phyloP scores from a whole-genome alignment of 495 filamentous ascomycete species.

The Aspergillus carlsbadensis region DNA sequence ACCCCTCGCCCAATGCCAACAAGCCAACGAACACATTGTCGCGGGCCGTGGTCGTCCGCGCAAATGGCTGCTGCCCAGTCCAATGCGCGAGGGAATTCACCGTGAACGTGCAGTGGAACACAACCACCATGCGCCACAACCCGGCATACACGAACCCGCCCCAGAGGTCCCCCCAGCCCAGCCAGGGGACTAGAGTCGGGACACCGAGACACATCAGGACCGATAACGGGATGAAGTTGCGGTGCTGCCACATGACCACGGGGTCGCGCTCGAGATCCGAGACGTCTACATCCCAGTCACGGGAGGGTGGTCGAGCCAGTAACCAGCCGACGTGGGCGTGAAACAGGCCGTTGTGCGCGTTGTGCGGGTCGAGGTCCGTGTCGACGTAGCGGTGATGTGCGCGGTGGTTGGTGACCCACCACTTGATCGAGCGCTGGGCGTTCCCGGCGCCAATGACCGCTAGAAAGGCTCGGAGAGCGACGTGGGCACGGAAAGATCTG shows the following conservation, averaged over 20 bases:
- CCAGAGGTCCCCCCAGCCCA: constrained; percentile 83
- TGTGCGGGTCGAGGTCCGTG: constrained; percentile 97
- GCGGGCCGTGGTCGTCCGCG: constrained; percentile 94
- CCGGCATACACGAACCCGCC: constrained; percentile 93
- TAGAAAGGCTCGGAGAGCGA: constrained; percentile 86
- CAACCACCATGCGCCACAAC: constrained; percentile 93
- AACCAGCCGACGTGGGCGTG: constrained; percentile 95
- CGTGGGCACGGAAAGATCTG: constrained; percentile 80
- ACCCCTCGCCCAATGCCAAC: not conserved
- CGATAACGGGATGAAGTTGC: constrained; percentile 84
- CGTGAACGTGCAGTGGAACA: constrained; percentile 98
- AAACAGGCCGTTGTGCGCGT: constrained; percentile 90
- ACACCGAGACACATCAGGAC: constrained; percentile 82
- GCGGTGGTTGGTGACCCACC: constrained; percentile 95
- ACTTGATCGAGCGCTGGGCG: constrained; percentile 90
- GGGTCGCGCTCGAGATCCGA: constrained; percentile 91
- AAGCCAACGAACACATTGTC: constrained; percentile 38
- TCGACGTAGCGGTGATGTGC: constrained; percentile 98
- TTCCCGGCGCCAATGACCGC: constrained; percentile 89
- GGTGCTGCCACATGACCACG: constrained; percentile 91
- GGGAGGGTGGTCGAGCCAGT: constrained; percentile 79
- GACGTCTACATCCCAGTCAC: constrained; percentile 92
- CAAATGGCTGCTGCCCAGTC: constrained; percentile 97
- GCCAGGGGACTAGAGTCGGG: constrained; percentile 76
- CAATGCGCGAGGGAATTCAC: constrained; percentile 98